Evolutionary conservation across 2,329 filamentous ascomycete species (phyloP).

Genomic region (Fusarium dlaminii): DNA sequence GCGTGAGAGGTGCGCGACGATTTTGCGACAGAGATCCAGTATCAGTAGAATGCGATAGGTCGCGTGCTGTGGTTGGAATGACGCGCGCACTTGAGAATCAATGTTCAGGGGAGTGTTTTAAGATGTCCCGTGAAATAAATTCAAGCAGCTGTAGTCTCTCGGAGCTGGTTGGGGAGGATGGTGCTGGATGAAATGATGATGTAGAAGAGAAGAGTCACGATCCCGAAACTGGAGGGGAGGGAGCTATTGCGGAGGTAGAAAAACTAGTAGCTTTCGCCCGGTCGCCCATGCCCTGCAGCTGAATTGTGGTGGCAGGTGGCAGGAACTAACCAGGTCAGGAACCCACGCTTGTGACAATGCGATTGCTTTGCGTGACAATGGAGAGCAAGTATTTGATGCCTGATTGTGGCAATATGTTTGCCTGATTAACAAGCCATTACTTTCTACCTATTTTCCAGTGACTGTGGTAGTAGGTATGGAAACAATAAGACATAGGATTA

Average conservation of each 20-base stretch:
- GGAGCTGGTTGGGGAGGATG: background rate
- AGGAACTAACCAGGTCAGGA: conserved; percentile 10
- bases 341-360: conserved; percentile 13
- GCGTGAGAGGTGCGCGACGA: conserved; percentile 9
- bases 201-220: conserved; percentile 29
- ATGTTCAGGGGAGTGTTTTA: background rate
- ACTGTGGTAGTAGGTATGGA: background rate
- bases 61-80: conserved; percentile 23
- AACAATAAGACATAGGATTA: background rate
- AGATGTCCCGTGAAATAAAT: background rate
- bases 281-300: conserved; percentile 28
- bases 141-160: background rate
- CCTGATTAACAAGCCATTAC: conserved; percentile 19
- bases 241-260: conserved; percentile 30
- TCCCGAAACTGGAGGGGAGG: conserved; percentile 20
- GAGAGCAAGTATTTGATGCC: conserved; percentile 10
- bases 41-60: conserved; percentile 22
- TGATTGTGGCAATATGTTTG: conserved; percentile 17
- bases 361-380: conserved; percentile 1
- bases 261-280: conserved; percentile 33
- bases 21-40: conserved; percentile 5
- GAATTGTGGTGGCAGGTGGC: conserved; percentile 31
- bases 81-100: background rate
- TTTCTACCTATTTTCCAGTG: background rate
- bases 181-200: conserved; percentile 32